These are phyloP conservation scores for Crassisporium funariophilum DNA, from an alignment of 768 basidiomycete genomes.

Conservation along the genomic window DNA sequence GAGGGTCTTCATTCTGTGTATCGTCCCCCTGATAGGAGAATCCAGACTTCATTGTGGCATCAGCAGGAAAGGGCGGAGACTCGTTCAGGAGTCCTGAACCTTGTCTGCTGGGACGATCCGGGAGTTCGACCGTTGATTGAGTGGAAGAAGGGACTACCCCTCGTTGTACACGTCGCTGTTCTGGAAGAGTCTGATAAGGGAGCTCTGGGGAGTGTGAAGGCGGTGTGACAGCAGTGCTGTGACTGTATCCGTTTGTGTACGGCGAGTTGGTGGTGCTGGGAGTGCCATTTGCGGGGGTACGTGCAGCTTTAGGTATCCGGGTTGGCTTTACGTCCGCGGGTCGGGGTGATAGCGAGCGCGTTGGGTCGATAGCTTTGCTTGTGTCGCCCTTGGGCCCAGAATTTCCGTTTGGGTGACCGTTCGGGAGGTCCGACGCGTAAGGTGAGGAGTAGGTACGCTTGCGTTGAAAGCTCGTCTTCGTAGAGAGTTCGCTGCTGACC, in stretches of 20 bases:
- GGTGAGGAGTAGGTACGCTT: slow-evolving; percentile 70
- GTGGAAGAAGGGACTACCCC: slow-evolving; percentile 22
- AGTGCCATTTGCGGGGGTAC: slow-evolving; percentile 16
- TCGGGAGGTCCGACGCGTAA: slow-evolving; percentile 42
- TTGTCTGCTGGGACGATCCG: slow-evolving; percentile 14
- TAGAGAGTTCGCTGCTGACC: slow-evolving; percentile 28
- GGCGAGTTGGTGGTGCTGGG: slow-evolving; percentile 32
- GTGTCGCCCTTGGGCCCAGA: slow-evolving; percentile 31
- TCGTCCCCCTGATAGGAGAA: slow-evolving; percentile 31
- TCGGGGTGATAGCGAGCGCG: slow-evolving; percentile 48
- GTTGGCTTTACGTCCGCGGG: slow-evolving; percentile 48
- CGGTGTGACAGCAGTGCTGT: slow-evolving; percentile 21
- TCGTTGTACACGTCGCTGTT: slow-evolving; percentile 10
- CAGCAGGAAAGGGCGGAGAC: slow-evolving; percentile 57
- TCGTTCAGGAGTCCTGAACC: slow-evolving; percentile 58
- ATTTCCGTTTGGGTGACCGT: slow-evolving; percentile 28
- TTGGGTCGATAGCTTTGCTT: slow-evolving; percentile 34
- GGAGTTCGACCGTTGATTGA: slow-evolving; percentile 23
- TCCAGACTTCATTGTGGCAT: slow-evolving; percentile 46
- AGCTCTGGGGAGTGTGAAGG: slow-evolving; percentile 14
- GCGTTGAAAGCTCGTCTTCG: slow-evolving; percentile 43
- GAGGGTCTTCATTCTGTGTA: slow-evolving; percentile 34
- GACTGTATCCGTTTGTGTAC: slow-evolving; percentile 22
- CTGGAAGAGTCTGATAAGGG: slow-evolving; percentile 18
- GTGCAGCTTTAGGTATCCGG: slow-evolving; percentile 50